Percentiles rank a stretch among this genome's conserved stretches.
Conservation (phyloP, 2,329 filamentous ascomycete species). For the Didymella glomerata region DNA sequence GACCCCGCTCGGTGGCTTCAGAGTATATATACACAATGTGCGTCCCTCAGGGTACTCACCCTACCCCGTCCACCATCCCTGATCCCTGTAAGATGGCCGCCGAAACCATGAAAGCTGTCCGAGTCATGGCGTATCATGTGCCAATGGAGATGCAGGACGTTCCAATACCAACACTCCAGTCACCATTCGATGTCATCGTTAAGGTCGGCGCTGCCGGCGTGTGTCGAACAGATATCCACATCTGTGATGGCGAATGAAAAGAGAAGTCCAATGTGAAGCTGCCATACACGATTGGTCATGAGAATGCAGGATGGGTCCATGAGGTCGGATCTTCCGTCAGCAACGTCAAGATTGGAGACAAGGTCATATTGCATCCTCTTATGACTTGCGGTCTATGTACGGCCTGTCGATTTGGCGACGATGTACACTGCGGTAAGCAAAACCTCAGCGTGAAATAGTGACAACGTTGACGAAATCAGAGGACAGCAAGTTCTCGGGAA, state of each 20-base stretch:
- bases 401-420: constrained; percentile 10
- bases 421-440: constrained; percentile 4
- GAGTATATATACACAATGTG: neutral
- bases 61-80: neutral
- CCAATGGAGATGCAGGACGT: constrained; percentile 14
- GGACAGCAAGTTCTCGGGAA: constrained; percentile 8
- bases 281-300: constrained; percentile 12
- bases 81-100: constrained; percentile 1
- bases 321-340: constrained; percentile 6
- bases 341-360: constrained; percentile 10
- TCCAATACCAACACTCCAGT: neutral
- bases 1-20: neutral
- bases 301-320: constrained; percentile 13
- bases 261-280: constrained; percentile 9
- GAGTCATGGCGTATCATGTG: constrained; percentile 9
- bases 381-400: constrained; percentile 12
- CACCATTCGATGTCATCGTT: constrained; percentile 6
- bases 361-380: constrained; percentile 10
- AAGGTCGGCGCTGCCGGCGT: constrained; percentile 11
- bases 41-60: neutral
- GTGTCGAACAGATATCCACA: constrained; percentile 14
- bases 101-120: constrained; percentile 14
- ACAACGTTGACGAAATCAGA: neutral
- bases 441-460: neutral
- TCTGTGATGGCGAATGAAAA: constrained; percentile 14